A percentile compares a stretch with the other conserved stretches of the same genome.
Evolutionary conservation across 202 grass and related monocot species (phyloP).

Genomic region (Brachypodium distachyon): DNA sequence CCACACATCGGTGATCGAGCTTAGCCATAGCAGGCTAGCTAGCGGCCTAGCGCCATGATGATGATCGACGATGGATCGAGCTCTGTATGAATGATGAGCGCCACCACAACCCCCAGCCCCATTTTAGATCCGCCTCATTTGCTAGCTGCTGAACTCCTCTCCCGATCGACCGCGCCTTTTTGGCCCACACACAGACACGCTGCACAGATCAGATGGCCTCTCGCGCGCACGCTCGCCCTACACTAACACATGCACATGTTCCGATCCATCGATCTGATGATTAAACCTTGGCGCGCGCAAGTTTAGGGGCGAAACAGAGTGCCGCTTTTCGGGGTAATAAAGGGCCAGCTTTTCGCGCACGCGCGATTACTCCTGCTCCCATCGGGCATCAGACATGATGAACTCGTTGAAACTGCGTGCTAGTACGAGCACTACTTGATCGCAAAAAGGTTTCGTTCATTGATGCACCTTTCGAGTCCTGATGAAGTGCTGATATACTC

Average conservation of each 20-base stretch:
- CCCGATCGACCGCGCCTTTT: neutral
- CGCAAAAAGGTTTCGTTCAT: neutral
- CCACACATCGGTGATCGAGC: no score
- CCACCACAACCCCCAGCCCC: neutral
- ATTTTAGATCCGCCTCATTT: neutral
- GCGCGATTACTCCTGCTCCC: neutral
- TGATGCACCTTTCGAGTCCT: neutral
- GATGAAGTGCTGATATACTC: no score
- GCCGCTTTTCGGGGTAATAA: neutral
- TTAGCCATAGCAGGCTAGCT: no score
- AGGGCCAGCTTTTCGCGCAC: neutral
- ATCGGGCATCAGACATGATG: neutral
- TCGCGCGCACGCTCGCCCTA: no score
- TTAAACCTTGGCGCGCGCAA: conserved; percentile 3
- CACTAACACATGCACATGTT: neutral
- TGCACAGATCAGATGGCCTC: neutral
- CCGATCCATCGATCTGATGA: no score
- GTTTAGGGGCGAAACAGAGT: neutral
- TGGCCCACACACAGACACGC: no score
- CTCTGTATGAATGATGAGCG: no score
- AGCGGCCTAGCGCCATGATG: neutral
- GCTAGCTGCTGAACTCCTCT: neutral
- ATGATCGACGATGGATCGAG: no score
- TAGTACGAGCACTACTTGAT: neutral
- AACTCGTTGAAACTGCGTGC: neutral